Evolutionary conservation across 2,329 filamentous ascomycete genomes (phyloP).

Genomic region (Canariomyces notabilis): DNA sequence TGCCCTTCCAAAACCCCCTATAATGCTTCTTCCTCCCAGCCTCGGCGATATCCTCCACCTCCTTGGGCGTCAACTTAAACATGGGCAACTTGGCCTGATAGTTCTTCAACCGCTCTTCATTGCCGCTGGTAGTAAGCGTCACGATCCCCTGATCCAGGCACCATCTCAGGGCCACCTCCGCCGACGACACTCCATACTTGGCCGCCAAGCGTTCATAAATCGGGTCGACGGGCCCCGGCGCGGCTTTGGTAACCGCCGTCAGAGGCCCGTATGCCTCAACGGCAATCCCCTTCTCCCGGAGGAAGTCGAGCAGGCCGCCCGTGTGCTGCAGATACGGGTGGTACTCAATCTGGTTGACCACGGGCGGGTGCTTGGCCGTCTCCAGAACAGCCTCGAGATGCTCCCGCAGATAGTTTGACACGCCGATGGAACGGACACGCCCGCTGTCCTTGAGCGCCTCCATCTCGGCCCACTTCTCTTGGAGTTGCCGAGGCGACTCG

Average conservation of each 20-base stretch:
- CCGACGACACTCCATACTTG: constrained; percentile 55
- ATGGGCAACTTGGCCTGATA: constrained; percentile 46
- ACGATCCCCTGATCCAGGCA: constrained; percentile 54
- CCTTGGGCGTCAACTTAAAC: constrained; percentile 56
- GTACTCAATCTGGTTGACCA: constrained; percentile 76
- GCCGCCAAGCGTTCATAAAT: constrained; percentile 46
- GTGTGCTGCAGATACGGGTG: constrained; percentile 69
- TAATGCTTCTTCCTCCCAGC: constrained; percentile 57
- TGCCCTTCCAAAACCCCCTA: constrained; percentile 53
- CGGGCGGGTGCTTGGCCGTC: constrained; percentile 58
- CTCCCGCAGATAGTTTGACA: constrained; percentile 64
- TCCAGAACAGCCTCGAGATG: constrained; percentile 53
- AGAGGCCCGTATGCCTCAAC: constrained; percentile 53
- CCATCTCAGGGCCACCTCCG: constrained; percentile 57
- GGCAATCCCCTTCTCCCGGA: constrained; percentile 52
- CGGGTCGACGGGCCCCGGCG: constrained; percentile 49
- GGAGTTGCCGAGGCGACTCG: constrained; percentile 47
- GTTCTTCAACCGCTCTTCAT: constrained; percentile 51
- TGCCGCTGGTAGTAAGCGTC: constrained; percentile 55
- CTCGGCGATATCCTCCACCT: constrained; percentile 52
- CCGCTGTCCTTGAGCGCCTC: constrained; percentile 64
- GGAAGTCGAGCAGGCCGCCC: constrained; percentile 51
- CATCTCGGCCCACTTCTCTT: constrained; percentile 53
- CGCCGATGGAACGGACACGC: constrained; percentile 64
- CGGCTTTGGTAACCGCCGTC: constrained; percentile 44